Evolutionary conservation across 2,329 filamentous ascomycete species (phyloP), one percentile per base, ranked within the genome.

Genomic region (Neonectria hederae): DNA sequence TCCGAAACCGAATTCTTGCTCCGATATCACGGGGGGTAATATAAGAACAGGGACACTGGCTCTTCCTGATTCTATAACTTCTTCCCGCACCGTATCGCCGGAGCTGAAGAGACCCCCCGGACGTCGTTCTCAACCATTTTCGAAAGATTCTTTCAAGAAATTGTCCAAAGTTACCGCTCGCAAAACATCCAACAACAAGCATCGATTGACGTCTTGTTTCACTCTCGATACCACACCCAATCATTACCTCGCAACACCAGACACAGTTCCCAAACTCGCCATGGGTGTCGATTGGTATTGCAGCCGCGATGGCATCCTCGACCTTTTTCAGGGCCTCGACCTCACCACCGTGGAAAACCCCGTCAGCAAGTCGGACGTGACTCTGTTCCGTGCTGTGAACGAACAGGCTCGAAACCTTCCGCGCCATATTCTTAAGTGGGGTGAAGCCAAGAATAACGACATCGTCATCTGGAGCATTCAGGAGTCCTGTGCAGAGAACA

Each of bases 391-490:
- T 13, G 9, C 43, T 17, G 28, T 22, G 11, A 24, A 52, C 24
- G 53, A 22, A 5, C 56, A 67, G 32, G 51, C 49, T 1, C 49
- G 40, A 5, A 26, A 17, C 11, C 54, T 48, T n/a, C 66, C 68
- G 1, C 32, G 54, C 26, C 69, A 72, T 26, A 42, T 60, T 6
- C 32, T 72, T 2, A 19, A 51, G 24, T 72, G 68, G 62, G 58
- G 42, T 7, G 54, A 69, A 35, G 8, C 40, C 22, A 54, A 64
- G 14, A 48, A 53, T 22, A n/a, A 19, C 2, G 60, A 46, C 51
- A 32, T 72, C 17, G 19, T 54, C 8, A 32, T 72, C 24, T 63
- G 28, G 48, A 70, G 69, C 60, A 45, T 45, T 24, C 66, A 68
- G 30, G 40, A 54, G 26, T 28, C 42, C 43, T n/a, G 43, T 17